Percentiles rank a stretch among this genome's conserved stretches.
These are phyloP conservation scores for Debaryomyces sp. DNA, from an alignment of 1,139 yeast genomes.

Conservation along the genomic window DNA sequence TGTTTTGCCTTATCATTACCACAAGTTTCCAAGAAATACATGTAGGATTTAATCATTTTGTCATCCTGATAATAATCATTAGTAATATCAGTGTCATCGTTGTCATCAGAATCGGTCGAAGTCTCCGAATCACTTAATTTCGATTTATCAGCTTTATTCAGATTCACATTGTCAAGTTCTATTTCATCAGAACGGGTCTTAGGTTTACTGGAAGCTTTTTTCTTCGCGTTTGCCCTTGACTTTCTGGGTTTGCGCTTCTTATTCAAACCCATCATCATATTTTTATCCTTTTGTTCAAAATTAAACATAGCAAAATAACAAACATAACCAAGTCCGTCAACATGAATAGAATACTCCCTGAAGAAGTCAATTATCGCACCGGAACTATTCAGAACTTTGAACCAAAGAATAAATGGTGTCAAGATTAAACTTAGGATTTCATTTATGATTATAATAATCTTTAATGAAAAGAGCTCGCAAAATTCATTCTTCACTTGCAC, in stretches of 20 bases:
- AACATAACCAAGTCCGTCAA: slow-evolving; percentile 93
- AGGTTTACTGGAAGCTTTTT: slow-evolving; percentile 4
- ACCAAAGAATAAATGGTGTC: slow-evolving; percentile 88
- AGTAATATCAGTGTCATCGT: slow-evolving; percentile 37
- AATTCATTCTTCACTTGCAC: slow-evolving; percentile 83
- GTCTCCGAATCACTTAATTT: slow-evolving; percentile 10
- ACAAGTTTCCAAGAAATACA: slow-evolving; percentile 85
- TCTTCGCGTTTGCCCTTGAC: slow-evolving; percentile 5
- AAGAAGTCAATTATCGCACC: slow-evolving; percentile 86
- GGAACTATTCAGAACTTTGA: slow-evolving; percentile 70
- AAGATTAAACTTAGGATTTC: slow-evolving; percentile 81
- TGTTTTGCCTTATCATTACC: slow-evolving; percentile 25
- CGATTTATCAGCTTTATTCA: slow-evolving; percentile 8
- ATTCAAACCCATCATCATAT: slow-evolving; percentile 44
- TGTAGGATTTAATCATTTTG: slow-evolving; percentile 89
- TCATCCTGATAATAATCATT: slow-evolving; percentile 59
- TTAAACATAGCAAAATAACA: slow-evolving; percentile 94
- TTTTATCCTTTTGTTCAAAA: slow-evolving; percentile 61
- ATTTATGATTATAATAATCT: slow-evolving; percentile 68
- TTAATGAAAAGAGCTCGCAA: slow-evolving; percentile 73
- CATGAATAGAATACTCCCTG: slow-evolving; percentile 84
- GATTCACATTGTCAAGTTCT: slow-evolving; percentile 16
- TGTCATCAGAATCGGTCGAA: slow-evolving; percentile 17
- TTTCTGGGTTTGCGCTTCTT: slow-evolving; percentile 20
- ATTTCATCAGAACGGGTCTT: slow-evolving; percentile 13